A percentile compares a stretch with the other conserved stretches of the same genome.
Conservation (phyloP, 139 green algal genomes). For the Tetraselmis striata region DNA sequence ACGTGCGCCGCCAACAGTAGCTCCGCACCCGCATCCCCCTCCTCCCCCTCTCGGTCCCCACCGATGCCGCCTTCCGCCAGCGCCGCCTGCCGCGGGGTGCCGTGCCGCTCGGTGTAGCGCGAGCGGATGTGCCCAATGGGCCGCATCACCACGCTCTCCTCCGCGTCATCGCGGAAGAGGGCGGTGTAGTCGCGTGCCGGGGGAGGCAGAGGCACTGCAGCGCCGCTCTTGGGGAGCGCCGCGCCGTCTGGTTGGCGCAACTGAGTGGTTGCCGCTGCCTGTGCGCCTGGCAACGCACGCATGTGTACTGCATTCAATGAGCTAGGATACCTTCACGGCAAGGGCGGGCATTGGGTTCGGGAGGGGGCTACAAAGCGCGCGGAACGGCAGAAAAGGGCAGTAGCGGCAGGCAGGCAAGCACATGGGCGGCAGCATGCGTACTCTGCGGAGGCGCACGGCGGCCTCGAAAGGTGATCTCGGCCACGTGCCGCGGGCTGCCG, state of each 20-base stretch:
- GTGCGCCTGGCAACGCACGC: background rate
- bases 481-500: no score
- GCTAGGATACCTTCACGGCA: no score
- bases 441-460: no score
- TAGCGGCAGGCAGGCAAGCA: no score
- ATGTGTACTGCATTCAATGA: no score
- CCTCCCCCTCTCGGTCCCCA: background rate
- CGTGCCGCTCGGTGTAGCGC: constrained; percentile 6
- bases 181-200: background rate
- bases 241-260: background rate
- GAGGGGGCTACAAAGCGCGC: no score
- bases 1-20: background rate
- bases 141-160: background rate
- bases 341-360: no score
- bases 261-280: background rate
- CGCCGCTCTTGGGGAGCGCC: background rate
- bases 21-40: background rate
- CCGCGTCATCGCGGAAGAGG: background rate
- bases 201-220: background rate
- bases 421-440: no score
- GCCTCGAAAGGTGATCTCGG: no score
- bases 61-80: no score
- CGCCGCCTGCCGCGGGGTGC: background rate
- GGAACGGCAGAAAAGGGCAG: no score
- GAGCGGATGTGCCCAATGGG: constrained; percentile 1